Evolutionary conservation across 2,329 filamentous ascomycete genomes (phyloP).

Genomic region (Colletotrichum scovillei): DNA sequence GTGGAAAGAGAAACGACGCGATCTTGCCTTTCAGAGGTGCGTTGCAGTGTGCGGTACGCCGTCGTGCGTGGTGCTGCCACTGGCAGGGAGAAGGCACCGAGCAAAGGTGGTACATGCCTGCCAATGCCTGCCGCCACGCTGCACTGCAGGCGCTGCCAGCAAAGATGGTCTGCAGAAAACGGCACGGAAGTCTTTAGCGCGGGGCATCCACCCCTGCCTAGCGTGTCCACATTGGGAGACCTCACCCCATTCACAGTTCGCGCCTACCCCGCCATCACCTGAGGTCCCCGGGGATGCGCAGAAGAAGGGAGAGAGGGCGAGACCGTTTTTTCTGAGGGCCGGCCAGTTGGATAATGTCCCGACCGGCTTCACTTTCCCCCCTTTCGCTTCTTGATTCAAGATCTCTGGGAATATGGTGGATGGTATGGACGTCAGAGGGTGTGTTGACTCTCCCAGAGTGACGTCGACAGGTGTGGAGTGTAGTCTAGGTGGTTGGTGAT

Average conservation of each 20-base stretch:
- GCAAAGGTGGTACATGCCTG: conserved; percentile 17
- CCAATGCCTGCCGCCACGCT: conserved; percentile 7
- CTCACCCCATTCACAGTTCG: conserved; percentile 35
- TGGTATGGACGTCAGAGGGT: background rate
- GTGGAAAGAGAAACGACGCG: background rate
- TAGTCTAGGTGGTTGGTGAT: background rate
- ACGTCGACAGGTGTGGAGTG: background rate
- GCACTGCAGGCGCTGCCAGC: background rate
- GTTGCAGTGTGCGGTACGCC: background rate
- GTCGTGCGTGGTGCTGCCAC: background rate
- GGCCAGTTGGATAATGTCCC: background rate
- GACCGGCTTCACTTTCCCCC: background rate
- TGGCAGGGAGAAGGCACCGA: conserved; percentile 6
- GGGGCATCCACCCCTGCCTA: conserved; percentile 25
- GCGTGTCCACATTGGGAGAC: conserved; percentile 20
- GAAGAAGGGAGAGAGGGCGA: background rate
- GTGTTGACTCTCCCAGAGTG: background rate
- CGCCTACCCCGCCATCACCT: conserved; percentile 23
- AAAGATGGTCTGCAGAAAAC: background rate
- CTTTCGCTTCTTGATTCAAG: background rate
- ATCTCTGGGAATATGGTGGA: background rate
- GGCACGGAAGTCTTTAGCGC: conserved; percentile 26
- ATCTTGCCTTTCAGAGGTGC: background rate
- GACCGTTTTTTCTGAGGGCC: background rate
- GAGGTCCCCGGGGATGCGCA: background rate